Conservation (phyloP, 306 rosid genomes). For the Cucurbita moschata region DNA sequence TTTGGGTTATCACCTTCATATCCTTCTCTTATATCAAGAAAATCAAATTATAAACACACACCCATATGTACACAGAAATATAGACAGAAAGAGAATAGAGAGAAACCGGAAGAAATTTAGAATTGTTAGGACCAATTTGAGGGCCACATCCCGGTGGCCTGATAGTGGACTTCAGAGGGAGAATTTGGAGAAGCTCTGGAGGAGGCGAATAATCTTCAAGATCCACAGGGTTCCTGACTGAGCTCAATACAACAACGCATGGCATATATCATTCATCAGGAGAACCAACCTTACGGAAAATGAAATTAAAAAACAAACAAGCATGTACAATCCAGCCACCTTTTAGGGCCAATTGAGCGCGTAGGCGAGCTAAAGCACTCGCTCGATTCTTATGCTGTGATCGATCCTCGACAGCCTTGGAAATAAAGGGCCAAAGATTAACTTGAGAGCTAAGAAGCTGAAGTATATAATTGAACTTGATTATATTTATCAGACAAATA, state of each 20-base stretch:
- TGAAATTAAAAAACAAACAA: not conserved
- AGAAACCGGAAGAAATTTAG: conserved; percentile 45
- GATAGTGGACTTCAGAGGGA: conserved; percentile 63
- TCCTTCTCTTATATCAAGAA: not conserved
- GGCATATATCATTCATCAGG: not conserved
- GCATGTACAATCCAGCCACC: conserved; percentile 14
- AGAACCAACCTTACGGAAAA: not conserved
- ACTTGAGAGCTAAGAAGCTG: not conserved
- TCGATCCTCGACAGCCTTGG: conserved; percentile 85
- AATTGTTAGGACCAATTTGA: conserved; percentile 77
- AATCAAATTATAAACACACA: conserved; percentile 4
- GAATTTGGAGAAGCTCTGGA: conserved; percentile 67
- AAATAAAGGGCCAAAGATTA: not conserved
- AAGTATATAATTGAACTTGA: not conserved
- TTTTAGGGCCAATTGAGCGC: conserved; percentile 63
- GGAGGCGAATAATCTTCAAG: conserved; percentile 62
- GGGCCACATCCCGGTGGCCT: conserved; percentile 62
- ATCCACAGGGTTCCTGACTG: conserved; percentile 54
- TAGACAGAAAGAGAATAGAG: not conserved
- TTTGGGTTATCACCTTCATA: not conserved
- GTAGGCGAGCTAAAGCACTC: conserved; percentile 69
- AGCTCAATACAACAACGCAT: conserved; percentile 4
- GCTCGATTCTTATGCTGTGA: conserved; percentile 88
- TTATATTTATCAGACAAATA: not conserved
- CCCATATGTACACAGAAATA: not conserved